phyloP scores from a whole-genome alignment of 1,284 basidiomycete genomes.

The Boletus smithii region DNA sequence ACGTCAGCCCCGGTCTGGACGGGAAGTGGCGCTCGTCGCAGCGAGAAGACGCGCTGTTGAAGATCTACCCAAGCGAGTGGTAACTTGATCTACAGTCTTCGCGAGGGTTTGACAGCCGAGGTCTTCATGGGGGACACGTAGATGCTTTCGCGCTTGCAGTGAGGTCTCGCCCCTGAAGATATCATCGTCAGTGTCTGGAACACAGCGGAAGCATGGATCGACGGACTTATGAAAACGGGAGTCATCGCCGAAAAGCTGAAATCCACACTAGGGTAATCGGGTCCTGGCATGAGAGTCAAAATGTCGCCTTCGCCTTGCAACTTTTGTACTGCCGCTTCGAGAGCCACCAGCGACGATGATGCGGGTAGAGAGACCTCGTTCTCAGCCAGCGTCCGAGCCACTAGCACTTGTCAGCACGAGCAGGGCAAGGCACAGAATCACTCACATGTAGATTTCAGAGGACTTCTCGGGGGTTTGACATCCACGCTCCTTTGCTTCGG shows the following conservation, averaged over 20 bases:
- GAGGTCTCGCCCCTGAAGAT: slow-evolving; percentile 3
- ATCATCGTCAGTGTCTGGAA: slow-evolving; percentile 2
- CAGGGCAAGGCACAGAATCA: background rate
- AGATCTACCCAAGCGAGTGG: background rate
- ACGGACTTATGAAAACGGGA: too few species aligned
- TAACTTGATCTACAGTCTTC: slow-evolving; percentile 18
- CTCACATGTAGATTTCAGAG: background rate
- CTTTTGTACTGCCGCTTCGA: too few species aligned
- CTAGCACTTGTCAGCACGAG: background rate
- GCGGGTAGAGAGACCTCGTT: too few species aligned
- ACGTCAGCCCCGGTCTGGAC: background rate
- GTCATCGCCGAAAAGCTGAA: too few species aligned
- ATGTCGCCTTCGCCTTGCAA: too few species aligned
- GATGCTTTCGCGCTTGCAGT: too few species aligned
- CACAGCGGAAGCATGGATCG: background rate
- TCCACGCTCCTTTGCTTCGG: background rate
- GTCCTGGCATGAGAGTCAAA: slow-evolving; percentile 5
- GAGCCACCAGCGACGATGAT: too few species aligned
- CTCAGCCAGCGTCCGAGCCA: too few species aligned
- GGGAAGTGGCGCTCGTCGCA: background rate
- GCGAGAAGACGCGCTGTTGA: background rate
- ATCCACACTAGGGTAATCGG: background rate
- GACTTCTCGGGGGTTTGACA: background rate
- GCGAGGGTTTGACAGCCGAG: slow-evolving; percentile 15
- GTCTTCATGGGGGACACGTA: slow-evolving; percentile 10